Evolutionary conservation across 805 yeast genomes (phyloP).

Genomic region (Pichia occidentalis): DNA sequence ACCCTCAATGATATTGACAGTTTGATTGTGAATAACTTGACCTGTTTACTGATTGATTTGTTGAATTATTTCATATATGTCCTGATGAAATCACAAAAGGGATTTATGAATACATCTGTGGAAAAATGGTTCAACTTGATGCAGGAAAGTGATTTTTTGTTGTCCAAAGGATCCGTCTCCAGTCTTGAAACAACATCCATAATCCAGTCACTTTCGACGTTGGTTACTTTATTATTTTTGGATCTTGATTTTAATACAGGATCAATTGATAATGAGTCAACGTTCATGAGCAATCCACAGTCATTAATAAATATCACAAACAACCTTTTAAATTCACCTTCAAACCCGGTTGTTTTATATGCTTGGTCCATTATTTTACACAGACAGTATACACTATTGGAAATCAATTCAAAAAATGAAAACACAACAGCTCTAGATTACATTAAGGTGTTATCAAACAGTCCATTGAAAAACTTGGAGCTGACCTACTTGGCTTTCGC

Average conservation of each 20-base stretch:
- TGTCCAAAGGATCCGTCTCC: constrained; percentile 25
- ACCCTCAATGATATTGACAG: constrained; percentile 13
- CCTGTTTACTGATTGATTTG: constrained; percentile 18
- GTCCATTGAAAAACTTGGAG: constrained; percentile 19
- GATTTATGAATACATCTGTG: constrained; percentile 29
- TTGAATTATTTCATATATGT: constrained; percentile 24
- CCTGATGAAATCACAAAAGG: constrained; percentile 21
- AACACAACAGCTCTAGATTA: constrained; percentile 16
- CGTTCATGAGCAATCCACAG: constrained; percentile 38
- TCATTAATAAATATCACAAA: constrained; percentile 26
- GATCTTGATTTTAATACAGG: constrained; percentile 50
- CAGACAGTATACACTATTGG: constrained; percentile 40
- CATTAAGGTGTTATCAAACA: constrained; percentile 1
- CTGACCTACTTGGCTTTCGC: constrained; percentile 32
- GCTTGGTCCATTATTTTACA: constrained; percentile 62
- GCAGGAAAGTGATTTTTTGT: constrained; percentile 26
- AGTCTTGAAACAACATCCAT: constrained; percentile 13
- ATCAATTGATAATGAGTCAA: constrained; percentile 31
- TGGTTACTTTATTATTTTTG: constrained; percentile 45
- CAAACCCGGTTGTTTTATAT: constrained; percentile 48
- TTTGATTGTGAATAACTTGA: constrained; percentile 16
- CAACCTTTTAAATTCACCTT: constrained; percentile 24
- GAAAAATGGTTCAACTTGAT: constrained; percentile 51
- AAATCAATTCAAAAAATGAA: constrained; percentile 26
- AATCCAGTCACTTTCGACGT: constrained; percentile 42